Base-by-base conservation (phyloP, 2,329 filamentous ascomycete species). In the Penicillium paneum region DNA sequence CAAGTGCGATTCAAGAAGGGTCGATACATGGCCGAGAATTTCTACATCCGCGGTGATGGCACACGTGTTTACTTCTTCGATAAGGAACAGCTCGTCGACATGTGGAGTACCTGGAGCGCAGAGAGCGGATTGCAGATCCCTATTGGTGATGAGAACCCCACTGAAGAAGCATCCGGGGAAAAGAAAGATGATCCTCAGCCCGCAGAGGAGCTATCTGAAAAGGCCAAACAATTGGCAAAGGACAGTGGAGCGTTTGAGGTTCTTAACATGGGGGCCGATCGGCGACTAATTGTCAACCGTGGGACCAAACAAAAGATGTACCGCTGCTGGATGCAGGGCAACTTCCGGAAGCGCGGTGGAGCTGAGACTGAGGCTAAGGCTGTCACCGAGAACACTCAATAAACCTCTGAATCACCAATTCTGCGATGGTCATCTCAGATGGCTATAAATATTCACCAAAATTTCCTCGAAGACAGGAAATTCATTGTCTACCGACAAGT, bases 11-110 rank as follows among this genome's bases (percentile, higher is more conserved):
- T 99, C 78, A 96, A 94, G 77, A 97, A 96, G 76, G 91, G 91
- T 12, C 83, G 94, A 38, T 97, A 93, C 68, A 81, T 99, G 69
- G 90, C 91, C 52, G 94, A 97, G 74, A 99, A 97, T 69, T 99
- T 99, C 67, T 99, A 99, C 71, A 89, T 97, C 41, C 81, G 94
- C 32, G 94, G 94, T 1, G 94, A 99, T 72, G 94, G 94, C 1
- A 99, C 94, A 4, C 83, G 94, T 7, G 94, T 99, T 0, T 99
- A 97, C 74, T 99, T 99, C 74, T 99, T 99, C 68, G 93, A 97
- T 54, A 81, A 86, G 71, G 86, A 92, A 32, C 88, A 99, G 75
- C 78, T 99, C 50, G 81, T 83, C 49, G 73, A 81, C 40, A 93
- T 97, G 56, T 97, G 93, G 93, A 79, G 80, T 24, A 82, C 81